A percentile compares a stretch with the other conserved stretches of the same genome.
Evolutionary conservation across 768 basidiomycete genomes (phyloP).

Genomic region (Cyathus striatus): DNA sequence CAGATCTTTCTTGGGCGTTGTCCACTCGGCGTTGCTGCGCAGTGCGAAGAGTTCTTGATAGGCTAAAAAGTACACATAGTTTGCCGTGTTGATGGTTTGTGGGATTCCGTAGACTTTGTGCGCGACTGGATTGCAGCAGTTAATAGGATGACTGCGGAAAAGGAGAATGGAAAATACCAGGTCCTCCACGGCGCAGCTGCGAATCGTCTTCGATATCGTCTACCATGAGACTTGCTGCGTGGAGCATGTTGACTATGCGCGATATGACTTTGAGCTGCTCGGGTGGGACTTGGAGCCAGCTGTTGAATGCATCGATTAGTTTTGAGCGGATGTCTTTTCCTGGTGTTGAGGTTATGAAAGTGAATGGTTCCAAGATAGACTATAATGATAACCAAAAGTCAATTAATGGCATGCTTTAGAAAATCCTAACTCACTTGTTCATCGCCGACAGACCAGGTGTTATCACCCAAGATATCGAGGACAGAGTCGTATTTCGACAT

Average conservation of each 20-base stretch:
- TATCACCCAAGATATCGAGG: no score
- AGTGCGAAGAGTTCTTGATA: conserved; percentile 69
- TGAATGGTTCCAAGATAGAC: conserved; percentile 72
- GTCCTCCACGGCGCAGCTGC: conserved; percentile 73
- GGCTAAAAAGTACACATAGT: conserved; percentile 90
- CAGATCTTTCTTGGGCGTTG: conserved; percentile 32
- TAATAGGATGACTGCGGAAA: background rate
- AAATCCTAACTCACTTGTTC: no score
- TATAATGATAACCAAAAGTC: no score
- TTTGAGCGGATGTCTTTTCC: conserved; percentile 83
- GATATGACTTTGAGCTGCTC: conserved; percentile 62
- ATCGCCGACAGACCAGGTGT: no score
- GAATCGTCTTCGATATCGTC: conserved; percentile 90
- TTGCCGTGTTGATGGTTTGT: conserved; percentile 91
- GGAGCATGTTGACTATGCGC: conserved; percentile 78
- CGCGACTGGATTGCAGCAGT: conserved; percentile 41
- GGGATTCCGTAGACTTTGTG: conserved; percentile 93
- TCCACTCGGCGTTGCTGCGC: conserved; percentile 14
- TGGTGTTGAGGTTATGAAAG: conserved; percentile 67
- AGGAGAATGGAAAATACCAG: conserved; percentile 35
- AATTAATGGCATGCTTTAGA: no score
- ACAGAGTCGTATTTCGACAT: no score
- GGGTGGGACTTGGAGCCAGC: conserved; percentile 73
- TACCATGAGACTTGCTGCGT: conserved; percentile 82
- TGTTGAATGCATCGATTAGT: conserved; percentile 83